Base-by-base conservation (phyloP, 345 rosid species). In the Acer yangbiense region DNA sequence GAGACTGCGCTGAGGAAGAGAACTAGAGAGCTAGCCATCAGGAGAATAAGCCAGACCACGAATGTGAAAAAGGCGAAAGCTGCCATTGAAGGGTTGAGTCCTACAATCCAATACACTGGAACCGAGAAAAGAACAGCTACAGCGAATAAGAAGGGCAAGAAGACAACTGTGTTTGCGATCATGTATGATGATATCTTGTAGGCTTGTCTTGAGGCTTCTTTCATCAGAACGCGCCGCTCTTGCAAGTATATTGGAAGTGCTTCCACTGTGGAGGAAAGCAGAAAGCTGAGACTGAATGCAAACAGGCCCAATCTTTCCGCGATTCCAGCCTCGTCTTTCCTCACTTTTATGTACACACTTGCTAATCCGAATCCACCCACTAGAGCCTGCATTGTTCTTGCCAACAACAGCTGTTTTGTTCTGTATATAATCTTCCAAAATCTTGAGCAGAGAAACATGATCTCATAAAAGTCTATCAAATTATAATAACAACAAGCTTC, bases 101-200 rank as follows among this genome's bases (percentile, higher is more conserved):
- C 99, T 0, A 93, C 99, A 18, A 92, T 80, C 99, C 97, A 95
- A 80, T 93, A 95, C 0, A 93, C 90, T 0, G 99, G 98, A 7
- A 82, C 78, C 0, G 98, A 84, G 76, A 93, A 95, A 2, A 93
- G 91, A 54, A 93, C 65, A 0, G 98, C 84, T 1, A 95, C 94
- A 0, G 80, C 90, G 68, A 95, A 84, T 16, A 95, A 73, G 79
- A 93, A 93, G 0, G 99, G 98, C 27, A 91, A 71, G 80, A 93
- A 93, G 39, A 94, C 85, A 1, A 95, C 77, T 18, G 97, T 92
- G 81, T 95, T 93, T 11, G 99, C 96, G 7, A 93, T 87, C 90
- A 95, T 85, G 83, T 95, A 93, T 2, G 98, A 91, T n/a, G 99
- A 95, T 48, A 92, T 88, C 29, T 72, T 83, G 68, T 95, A 93